A percentile compares a stretch with the other conserved stretches of the same genome.
Evolutionary conservation across 208 protist genomes (phyloP).

Genomic region (Acanthamoeba healyi): DNA sequence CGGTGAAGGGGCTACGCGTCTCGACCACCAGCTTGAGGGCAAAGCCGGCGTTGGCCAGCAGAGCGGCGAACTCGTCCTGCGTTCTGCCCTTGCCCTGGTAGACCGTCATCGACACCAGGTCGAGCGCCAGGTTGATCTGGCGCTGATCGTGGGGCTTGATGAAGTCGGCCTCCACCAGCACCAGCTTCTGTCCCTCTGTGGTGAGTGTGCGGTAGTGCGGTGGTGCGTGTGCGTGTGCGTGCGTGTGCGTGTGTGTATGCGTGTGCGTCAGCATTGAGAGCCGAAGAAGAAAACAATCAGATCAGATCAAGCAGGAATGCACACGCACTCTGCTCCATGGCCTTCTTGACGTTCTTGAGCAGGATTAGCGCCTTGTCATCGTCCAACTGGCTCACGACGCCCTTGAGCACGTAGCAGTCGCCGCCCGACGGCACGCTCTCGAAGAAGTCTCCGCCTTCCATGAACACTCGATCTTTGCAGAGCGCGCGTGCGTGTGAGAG

Average conservation of each 20-base stretch:
- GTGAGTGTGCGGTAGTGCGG: too few species aligned
- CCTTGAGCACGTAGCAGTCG: conserved; percentile 61
- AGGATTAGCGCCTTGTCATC: background rate
- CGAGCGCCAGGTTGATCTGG: conserved; percentile 6
- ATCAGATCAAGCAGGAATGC: background rate
- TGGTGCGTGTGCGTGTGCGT: too few species aligned
- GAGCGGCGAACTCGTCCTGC: background rate
- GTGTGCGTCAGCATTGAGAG: too few species aligned
- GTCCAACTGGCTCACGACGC: conserved; percentile 31
- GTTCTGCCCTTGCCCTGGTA: conserved; percentile 11
- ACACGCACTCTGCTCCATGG: background rate
- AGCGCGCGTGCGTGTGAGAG: too few species aligned
- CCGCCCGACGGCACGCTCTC: conserved; percentile 35
- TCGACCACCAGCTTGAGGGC: conserved; percentile 13
- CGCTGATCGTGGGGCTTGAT: conserved; percentile 46
- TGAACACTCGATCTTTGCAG: background rate
- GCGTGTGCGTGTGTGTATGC: too few species aligned
- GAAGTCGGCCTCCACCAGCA: conserved; percentile 63
- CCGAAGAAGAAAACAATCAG: background rate
- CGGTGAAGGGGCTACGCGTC: conserved; percentile 52
- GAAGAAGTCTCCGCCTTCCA: conserved; percentile 34
- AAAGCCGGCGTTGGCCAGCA: conserved; percentile 18
- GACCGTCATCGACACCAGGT: conserved; percentile 35
- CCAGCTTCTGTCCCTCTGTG: background rate
- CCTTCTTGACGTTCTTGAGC: background rate